Evolutionary conservation across 306 rosid genomes (phyloP).

Genomic region (Crotalaria pallida): DNA sequence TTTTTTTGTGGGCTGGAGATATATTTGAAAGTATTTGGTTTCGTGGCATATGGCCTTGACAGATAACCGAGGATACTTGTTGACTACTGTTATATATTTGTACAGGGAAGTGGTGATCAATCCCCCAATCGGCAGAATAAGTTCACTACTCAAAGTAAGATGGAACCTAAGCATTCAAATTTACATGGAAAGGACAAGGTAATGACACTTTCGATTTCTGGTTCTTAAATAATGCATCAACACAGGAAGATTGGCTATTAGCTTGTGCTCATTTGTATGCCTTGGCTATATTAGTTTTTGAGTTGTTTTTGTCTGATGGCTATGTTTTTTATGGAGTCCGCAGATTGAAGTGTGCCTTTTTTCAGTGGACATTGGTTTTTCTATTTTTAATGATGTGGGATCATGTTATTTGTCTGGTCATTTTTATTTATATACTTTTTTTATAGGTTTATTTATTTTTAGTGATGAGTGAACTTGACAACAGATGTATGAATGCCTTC

Average conservation of each 20-base stretch:
- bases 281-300: neutral
- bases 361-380: neutral
- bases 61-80: neutral
- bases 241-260: neutral
- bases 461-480: constrained; percentile 76
- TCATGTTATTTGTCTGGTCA: neutral
- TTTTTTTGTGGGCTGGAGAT: neutral
- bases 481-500: constrained; percentile 86
- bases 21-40: neutral
- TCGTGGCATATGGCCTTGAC: neutral
- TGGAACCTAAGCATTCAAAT: constrained; percentile 34
- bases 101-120: constrained; percentile 50
- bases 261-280: neutral
- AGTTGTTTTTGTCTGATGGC: neutral
- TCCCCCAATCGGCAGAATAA: constrained; percentile 50
- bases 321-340: neutral
- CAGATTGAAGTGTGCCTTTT: neutral
- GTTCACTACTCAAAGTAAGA: constrained; percentile 29
- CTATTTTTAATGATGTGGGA: neutral
- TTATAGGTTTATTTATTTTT: constrained; percentile 19
- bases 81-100: constrained; percentile 7
- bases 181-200: constrained; percentile 45
- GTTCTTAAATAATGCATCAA: neutral
- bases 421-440: neutral
- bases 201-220: constrained; percentile 27